Base-by-base conservation (phyloP, 2,329 filamentous ascomycete genomes). In the Penicillium griseofulvum region DNA sequence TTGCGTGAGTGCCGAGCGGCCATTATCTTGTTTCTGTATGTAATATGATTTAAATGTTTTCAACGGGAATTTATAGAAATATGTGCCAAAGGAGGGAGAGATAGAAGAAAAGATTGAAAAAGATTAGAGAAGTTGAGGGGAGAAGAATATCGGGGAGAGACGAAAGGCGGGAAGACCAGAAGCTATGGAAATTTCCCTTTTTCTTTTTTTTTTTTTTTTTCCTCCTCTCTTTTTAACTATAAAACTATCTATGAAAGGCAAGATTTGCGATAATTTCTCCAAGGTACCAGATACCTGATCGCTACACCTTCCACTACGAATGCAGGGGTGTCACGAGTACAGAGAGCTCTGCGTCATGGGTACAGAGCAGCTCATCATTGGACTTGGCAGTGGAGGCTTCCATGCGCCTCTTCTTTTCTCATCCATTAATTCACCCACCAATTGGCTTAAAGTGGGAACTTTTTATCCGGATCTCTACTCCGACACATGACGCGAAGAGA, bases 1-100 rank as follows among this genome's bases (percentile, higher is more conserved):
- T 81, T 81, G 58, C 75, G 74, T 42, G 71, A 72, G 62, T 74
- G 69, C 61, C 72, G 72, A 52, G 72, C 64, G 56, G 72, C 71
- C 74, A 77, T 77, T 64, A 62, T 64, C 49, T 49, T 49, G 54
- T 12, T 11, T 36, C 33, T 45, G 12, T 28, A 33, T 47, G 44
- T 47, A 17, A 31, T 34, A 17, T 43, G 41, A n/a, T 36, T 31
- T 29, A 45, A 16, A 31, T 19, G 22, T 36, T 36, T 36, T 19
- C 36, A 33, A 42, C 17, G 42, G 42, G 26, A 26, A 34, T 36
- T 12, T 2, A 5, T 31, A 24, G 19, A 16, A 34, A 49, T 42
- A 34, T 41, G 34, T 36, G 19, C 37, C 24, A 9, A 37, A 17
- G 22, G 19, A 31, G 46, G 38, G 10, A 45, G 41, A 54, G 12